A percentile compares a stretch with the other conserved stretches of the same genome.
Evolutionary conservation across 73 alveolate species (phyloP).

Genomic region (Halteria grandinella): DNA sequence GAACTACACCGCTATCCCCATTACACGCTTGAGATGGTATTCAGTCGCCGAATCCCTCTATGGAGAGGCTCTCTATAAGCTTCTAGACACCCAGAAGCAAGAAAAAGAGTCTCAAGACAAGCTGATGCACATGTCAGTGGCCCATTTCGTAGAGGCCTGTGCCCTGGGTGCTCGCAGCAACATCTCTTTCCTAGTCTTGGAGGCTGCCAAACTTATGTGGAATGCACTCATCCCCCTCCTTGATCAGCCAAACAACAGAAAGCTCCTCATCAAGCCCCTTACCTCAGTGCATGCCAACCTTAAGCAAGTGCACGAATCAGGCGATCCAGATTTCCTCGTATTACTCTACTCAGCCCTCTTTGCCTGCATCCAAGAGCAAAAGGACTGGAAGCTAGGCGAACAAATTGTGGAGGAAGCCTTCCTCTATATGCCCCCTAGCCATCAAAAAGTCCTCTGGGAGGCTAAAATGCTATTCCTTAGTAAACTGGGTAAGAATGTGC

Average conservation of each 20-base stretch:
- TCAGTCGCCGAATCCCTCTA: conserved; percentile 93
- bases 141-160: conserved; percentile 88
- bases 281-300: conserved; percentile 66
- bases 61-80: conserved; percentile 92
- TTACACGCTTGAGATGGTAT: conserved; percentile 96
- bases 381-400: conserved; percentile 98
- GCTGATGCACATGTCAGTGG: conserved; percentile 78
- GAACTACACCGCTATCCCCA: conserved; percentile 73
- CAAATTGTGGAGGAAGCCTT: conserved; percentile 95
- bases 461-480: conserved; percentile 95
- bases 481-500: conserved; percentile 97
- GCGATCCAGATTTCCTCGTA: conserved; percentile 97
- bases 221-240: conserved; percentile 79
- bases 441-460: conserved; percentile 96
- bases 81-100: conserved; percentile 94
- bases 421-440: conserved; percentile 91
- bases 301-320: conserved; percentile 74
- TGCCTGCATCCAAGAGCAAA: conserved; percentile 90
- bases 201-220: conserved; percentile 83
- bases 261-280: conserved; percentile 78
- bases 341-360: conserved; percentile 89
- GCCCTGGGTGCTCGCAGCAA: conserved; percentile 79
- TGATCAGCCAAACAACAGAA: conserved; percentile 77
- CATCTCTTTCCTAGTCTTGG: conserved; percentile 77
- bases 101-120: conserved; percentile 94